Conservation (phyloP, 495 filamentous ascomycete species). For the Endocarpon pusillum region DNA sequence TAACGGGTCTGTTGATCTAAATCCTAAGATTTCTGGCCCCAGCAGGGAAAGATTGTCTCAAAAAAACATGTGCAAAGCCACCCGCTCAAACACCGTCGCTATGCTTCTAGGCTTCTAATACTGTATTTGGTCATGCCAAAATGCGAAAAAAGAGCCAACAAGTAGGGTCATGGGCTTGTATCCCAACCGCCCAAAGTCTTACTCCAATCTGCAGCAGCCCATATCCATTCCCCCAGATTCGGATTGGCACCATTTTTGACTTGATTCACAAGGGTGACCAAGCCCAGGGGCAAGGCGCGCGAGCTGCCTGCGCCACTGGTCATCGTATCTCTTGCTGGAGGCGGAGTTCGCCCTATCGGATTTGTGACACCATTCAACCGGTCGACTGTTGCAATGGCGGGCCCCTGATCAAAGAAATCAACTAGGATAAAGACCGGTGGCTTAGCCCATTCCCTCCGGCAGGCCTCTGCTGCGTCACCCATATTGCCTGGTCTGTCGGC, state of each 20-base stretch:
- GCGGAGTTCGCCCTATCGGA: slow-evolving; percentile 17
- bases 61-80: no score
- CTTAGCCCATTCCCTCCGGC: slow-evolving; percentile 30
- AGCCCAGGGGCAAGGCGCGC: slow-evolving; percentile 23
- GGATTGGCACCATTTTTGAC: slow-evolving; percentile 21
- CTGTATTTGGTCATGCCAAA: no score
- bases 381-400: slow-evolving; percentile 44
- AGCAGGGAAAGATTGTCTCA: no score
- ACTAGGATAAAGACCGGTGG: slow-evolving; percentile 54
- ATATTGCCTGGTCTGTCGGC: slow-evolving; percentile 31
- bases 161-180: no score
- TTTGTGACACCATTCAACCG: slow-evolving; percentile 41
- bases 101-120: no score
- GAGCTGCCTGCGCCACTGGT: slow-evolving; percentile 19
- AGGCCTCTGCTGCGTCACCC: slow-evolving; percentile 37
- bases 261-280: slow-evolving; percentile 21
- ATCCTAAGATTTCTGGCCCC: no score
- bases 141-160: no score
- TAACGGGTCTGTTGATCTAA: no score
- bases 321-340: slow-evolving; percentile 8
- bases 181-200: slow-evolving; percentile 23
- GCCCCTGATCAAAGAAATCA: slow-evolving; percentile 54
- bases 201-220: slow-evolving; percentile 30
- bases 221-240: slow-evolving; percentile 29
- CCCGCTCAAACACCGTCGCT: no score